Conservation (phyloP, 1,284 basidiomycete genomes). For the Xanthoconium separans region DNA sequence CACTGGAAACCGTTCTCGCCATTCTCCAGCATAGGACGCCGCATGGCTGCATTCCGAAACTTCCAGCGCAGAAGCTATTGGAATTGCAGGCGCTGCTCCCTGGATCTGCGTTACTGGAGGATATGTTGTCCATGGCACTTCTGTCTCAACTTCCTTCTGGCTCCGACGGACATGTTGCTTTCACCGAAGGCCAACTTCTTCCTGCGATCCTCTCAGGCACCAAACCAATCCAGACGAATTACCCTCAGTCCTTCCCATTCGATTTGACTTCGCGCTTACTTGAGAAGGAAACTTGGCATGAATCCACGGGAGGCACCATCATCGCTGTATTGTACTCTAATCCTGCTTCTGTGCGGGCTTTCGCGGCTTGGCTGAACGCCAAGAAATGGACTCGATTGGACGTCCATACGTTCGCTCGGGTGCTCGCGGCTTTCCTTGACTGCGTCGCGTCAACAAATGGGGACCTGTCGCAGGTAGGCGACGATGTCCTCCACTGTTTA, state of each 20-base stretch:
- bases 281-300: conserved; percentile 39
- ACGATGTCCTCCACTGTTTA: conserved; percentile 14
- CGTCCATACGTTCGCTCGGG: conserved; percentile 7
- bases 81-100: conserved; percentile 37
- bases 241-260: conserved; percentile 20
- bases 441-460: conserved; percentile 7
- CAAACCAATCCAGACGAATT: conserved; percentile 24
- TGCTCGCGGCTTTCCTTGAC: conserved; percentile 29
- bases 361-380: conserved; percentile 34
- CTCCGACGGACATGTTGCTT: conserved; percentile 35
- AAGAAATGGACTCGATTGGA: conserved; percentile 16
- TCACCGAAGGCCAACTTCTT: conserved; percentile 14
- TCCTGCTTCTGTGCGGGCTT: conserved; percentile 14
- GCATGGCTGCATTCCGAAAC: conserved; percentile 20
- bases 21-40: conserved; percentile 11
- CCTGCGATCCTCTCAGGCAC: conserved; percentile 23
- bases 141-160: conserved; percentile 42
- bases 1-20: conserved; percentile 35
- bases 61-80: conserved; percentile 35
- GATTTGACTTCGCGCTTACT: conserved; percentile 37
- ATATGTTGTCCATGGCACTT: conserved; percentile 45
- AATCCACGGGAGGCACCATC: conserved; percentile 41
- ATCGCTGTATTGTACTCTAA: conserved; percentile 43
- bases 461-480: conserved; percentile 20
- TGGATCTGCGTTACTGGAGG: conserved; percentile 40